Evolutionary conservation across 2,329 filamentous ascomycete genomes (phyloP).

Genomic region (Ophiostoma angusticollis): DNA sequence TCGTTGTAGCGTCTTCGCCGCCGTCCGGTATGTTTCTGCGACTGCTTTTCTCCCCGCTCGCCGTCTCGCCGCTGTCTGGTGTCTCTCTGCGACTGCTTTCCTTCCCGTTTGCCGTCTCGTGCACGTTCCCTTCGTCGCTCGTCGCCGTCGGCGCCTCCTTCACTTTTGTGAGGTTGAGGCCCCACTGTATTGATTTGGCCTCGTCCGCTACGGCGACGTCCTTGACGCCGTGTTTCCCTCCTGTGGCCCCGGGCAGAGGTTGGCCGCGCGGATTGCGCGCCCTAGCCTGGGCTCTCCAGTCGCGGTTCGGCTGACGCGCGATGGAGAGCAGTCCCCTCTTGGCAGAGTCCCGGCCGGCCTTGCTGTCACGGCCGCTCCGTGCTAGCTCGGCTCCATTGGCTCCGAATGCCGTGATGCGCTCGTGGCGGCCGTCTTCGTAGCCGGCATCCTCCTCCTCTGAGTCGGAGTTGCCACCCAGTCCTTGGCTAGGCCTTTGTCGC

Average conservation of each 20-base stretch:
- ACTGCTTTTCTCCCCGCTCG: background rate
- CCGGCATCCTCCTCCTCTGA: constrained; percentile 24
- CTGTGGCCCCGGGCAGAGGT: background rate
- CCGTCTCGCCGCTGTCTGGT: too few relatives aligned
- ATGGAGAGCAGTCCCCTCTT: constrained; percentile 16
- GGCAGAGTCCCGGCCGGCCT: constrained; percentile 5
- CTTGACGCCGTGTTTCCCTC: background rate
- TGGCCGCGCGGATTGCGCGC: constrained; percentile 12
- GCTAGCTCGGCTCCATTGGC: constrained; percentile 17
- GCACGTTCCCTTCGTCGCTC: background rate
- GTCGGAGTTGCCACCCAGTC: constrained; percentile 29
- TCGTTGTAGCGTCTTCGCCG: too few relatives aligned
- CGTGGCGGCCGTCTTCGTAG: constrained; percentile 15
- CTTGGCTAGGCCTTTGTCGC: constrained; percentile 28
- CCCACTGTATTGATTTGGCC: constrained; percentile 26
- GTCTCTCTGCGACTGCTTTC: background rate
- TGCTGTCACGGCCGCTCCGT: constrained; percentile 8
- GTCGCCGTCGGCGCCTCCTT: background rate
- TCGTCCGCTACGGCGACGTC: constrained; percentile 20
- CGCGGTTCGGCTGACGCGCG: constrained; percentile 15
- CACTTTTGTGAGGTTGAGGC: constrained; percentile 22
- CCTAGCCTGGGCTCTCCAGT: constrained; percentile 22
- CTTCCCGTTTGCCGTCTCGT: background rate
- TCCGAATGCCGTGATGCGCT: constrained; percentile 22
- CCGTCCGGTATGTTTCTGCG: background rate